Evolutionary conservation across 2,329 filamentous ascomycete species (phyloP), one percentile per base, ranked within the genome.

Genomic region (Trichoderma sp.): DNA sequence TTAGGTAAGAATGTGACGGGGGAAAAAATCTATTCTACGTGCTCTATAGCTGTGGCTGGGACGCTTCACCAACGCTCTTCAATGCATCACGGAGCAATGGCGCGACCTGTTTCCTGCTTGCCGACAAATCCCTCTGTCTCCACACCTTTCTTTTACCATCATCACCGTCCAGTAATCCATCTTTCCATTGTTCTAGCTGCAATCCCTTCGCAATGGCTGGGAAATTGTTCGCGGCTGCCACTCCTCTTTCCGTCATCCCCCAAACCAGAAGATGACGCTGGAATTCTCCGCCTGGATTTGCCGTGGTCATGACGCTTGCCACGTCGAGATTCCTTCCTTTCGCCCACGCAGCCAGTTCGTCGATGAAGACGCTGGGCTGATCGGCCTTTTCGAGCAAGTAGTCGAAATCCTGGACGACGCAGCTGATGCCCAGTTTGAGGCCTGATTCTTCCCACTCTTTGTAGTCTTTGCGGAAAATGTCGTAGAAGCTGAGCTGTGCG

Each of bases 391-490:
- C 74, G 13, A 87, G 76, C 49, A 94, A 78, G 71, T 89, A 91
- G 5, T 80, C 78, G 6, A 94, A 78, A n/a, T 85, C 80, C 72
- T 88, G 88, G 3, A 91, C 87, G 3, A 90, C 83, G 52, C 87
- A 87, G 73, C 87, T 87, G 18, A 92, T 87, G n/a, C 92, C 92
- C 5, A 95, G 83, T 21, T 80, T 83, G 46, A 88, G 76, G 0
- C 78, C 80, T 13, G 81, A 81, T 67, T 88, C 87, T 13, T 80
- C 81, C 92, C 92, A 96, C 75, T 91, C 85, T 81, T 96, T 96
- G 80, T 94, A 96, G 79, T 96, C 92, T 78, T 95, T 95, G 71
- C 91, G 84, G 64, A 95, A 79, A 49, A 94, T 85, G 73, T 94
- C 92, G 26, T 85, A 81, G 72, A 93, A 78, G 46, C 80, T 81